Conservation (phyloP, 495 filamentous ascomycete genomes). For the Xylaria intraflava region DNA sequence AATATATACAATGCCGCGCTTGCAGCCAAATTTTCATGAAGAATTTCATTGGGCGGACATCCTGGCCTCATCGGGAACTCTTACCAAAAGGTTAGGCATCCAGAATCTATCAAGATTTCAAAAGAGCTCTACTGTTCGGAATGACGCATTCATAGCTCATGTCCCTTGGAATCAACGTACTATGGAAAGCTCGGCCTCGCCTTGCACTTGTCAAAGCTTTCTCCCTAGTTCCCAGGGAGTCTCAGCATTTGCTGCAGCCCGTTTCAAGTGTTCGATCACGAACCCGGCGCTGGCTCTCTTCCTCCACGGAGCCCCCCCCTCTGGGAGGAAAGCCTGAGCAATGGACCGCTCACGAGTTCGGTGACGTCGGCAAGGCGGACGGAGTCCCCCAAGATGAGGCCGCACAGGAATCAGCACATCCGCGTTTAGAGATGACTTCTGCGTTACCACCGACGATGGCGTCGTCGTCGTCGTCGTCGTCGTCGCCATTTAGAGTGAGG, state of each 20-base stretch:
- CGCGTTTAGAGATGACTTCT: not conserved
- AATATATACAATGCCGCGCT: too few relatives aligned
- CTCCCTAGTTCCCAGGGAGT: conserved; percentile 32
- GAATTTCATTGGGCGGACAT: too few relatives aligned
- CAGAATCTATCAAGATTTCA: not conserved
- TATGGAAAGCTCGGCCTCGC: conserved; percentile 29
- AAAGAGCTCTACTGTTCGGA: not conserved
- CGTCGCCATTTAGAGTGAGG: not conserved
- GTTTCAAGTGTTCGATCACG: conserved; percentile 1
- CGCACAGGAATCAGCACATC: not conserved
- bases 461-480: not conserved
- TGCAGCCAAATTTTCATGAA: too few relatives aligned
- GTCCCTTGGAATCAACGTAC: conserved; percentile 36
- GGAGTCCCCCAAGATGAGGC: not conserved
- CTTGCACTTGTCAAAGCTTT: conserved; percentile 16
- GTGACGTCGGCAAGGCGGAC: not conserved
- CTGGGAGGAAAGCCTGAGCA: not conserved
- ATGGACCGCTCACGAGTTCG: not conserved
- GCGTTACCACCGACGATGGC: not conserved
- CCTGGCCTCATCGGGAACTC: not conserved
- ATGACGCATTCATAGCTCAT: conserved; percentile 33
- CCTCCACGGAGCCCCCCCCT: not conserved
- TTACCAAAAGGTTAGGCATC: not conserved
- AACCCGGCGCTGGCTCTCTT: conserved; percentile 2
- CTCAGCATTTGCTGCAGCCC: conserved; percentile 8